A percentile compares a stretch with the other conserved stretches of the same genome.
phyloP scores from a whole-genome alignment of 1,284 basidiomycete species.

The Pascua sp. region DNA sequence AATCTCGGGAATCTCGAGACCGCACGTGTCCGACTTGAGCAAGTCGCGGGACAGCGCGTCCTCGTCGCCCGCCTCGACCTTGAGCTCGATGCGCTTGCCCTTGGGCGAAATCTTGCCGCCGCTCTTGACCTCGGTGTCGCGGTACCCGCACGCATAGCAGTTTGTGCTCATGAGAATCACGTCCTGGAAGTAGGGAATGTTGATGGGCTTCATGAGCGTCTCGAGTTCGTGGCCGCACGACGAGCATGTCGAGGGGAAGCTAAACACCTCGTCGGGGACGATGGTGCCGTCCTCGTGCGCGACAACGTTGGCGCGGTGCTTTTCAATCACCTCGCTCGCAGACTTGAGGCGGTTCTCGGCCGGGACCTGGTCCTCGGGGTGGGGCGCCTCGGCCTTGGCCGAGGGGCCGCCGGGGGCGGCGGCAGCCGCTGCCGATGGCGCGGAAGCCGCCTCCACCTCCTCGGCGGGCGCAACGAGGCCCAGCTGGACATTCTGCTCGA shows the following conservation, averaged over 20 bases:
- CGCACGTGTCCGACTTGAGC: slow-evolving; percentile 92
- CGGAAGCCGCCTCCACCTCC: slow-evolving; percentile 19
- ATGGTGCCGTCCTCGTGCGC: slow-evolving; percentile 42
- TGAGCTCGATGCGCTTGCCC: slow-evolving; percentile 83
- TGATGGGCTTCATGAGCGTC: slow-evolving; percentile 94
- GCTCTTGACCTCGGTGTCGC: slow-evolving; percentile 97
- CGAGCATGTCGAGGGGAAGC: slow-evolving; percentile 84
- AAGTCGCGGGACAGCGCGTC: slow-evolving; percentile 94
- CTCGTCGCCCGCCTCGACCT: slow-evolving; percentile 70
- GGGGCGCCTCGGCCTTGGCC: background rate
- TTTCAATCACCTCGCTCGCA: slow-evolving; percentile 34
- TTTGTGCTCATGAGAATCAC: slow-evolving; percentile 98
- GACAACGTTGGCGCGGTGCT: slow-evolving; percentile 16
- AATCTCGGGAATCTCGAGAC: slow-evolving; percentile 89
- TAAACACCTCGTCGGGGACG: slow-evolving; percentile 76
- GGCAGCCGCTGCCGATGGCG: background rate
- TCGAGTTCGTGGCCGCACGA: slow-evolving; percentile 79
- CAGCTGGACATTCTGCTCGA: slow-evolving; percentile 77
- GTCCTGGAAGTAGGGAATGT: slow-evolving; percentile 99
- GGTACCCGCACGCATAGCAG: slow-evolving; percentile 89
- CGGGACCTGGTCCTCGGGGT: slow-evolving; percentile 33
- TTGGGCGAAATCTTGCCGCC: slow-evolving; percentile 80
- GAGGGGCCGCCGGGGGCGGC: slow-evolving; percentile 10
- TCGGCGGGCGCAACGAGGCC: slow-evolving; percentile 58
- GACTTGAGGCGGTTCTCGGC: slow-evolving; percentile 53